Base-by-base conservation (phyloP, 768 basidiomycete species). In the Kondoa subrosea region DNA sequence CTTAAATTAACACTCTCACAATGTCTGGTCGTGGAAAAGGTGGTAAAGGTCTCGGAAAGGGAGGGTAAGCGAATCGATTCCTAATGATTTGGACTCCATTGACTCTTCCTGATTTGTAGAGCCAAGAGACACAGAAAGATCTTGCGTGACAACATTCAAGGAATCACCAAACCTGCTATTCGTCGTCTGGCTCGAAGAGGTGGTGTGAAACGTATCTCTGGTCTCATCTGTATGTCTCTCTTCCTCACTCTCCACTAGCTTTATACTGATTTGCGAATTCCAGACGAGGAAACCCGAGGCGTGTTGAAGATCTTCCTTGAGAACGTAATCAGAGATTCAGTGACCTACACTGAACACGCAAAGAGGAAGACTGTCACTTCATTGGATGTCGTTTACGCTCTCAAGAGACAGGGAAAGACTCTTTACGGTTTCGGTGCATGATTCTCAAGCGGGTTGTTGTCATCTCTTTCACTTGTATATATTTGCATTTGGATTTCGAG, bases 1-100 rank as follows among this genome's bases (percentile, higher is more conserved):
- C 4, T 27, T 25, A 12, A 59, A 59, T 4, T 14, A 59, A 25
- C 50, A 33, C 26, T 25, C 69, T 72, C 73, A 81, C 76, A 77
- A 92, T 95, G 91, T 92, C 91, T 84, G 91, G 91, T 81, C 90
- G 91, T 78, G 91, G 91, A 77, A 93, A 92, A 82, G 80, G 80
- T 71, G 80, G 80, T 66, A 81, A 81, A 73, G 79, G 79, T 76
- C 77, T 79, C 71, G 78, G 79, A 56, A 80, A 80, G n/a, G n/a
- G n/a, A n/a, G n/a, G n/a, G 58, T 4, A 4, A 59, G 25, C 8
- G n/a, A n/a, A n/a, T n/a, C n/a, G n/a, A n/a, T n/a, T n/a, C n/a
- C n/a, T n/a, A n/a, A n/a, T n/a, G n/a, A n/a, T n/a, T n/a, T n/a
- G n/a, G n/a, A n/a, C n/a, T n/a, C n/a, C n/a, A n/a, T n/a, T n/a